Evolutionary conservation across 371 early-diverging fungal genomes (phyloP).

Genomic region (Rhizopus microsporus): DNA sequence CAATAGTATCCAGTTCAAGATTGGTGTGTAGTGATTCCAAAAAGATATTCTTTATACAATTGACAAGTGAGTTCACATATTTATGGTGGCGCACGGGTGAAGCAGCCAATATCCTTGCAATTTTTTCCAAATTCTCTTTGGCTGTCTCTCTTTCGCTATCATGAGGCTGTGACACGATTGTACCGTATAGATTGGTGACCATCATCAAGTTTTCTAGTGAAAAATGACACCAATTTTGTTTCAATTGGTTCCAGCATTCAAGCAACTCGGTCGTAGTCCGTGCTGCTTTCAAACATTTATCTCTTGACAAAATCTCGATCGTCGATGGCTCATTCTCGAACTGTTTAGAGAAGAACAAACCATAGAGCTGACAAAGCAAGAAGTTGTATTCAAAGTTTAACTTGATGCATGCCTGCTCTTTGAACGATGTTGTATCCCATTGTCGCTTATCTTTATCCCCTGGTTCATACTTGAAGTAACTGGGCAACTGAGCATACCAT

Average conservation of each 20-base stretch:
- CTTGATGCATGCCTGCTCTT: constrained; percentile 52
- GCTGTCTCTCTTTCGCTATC: constrained; percentile 16
- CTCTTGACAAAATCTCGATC: constrained; percentile 32
- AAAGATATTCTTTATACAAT: constrained; percentile 26
- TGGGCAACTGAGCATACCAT: constrained; percentile 40
- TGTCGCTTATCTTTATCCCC: constrained; percentile 23
- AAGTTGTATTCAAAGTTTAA: constrained; percentile 54
- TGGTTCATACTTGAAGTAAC: constrained; percentile 33
- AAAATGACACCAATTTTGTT: constrained; percentile 53
- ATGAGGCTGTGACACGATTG: constrained; percentile 24
- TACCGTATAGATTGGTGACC: constrained; percentile 34
- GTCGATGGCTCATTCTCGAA: constrained; percentile 12
- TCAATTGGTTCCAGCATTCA: constrained; percentile 41
- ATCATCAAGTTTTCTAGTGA: constrained; percentile 47
- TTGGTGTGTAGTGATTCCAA: constrained; percentile 8
- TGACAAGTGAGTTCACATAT: constrained; percentile 30
- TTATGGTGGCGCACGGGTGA: constrained; percentile 49
- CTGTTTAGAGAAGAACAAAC: constrained; percentile 32
- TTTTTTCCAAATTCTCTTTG: constrained; percentile 26
- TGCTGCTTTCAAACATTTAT: constrained; percentile 37
- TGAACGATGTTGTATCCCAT: constrained; percentile 39
- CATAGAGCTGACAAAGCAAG: constrained; percentile 47
- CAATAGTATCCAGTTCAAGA: background rate
- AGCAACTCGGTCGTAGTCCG: constrained; percentile 40
- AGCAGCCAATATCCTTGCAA: constrained; percentile 23